These are phyloP conservation scores for Trametes meyenii DNA, from an alignment of 768 basidiomycete species.

Conservation along the genomic window DNA sequence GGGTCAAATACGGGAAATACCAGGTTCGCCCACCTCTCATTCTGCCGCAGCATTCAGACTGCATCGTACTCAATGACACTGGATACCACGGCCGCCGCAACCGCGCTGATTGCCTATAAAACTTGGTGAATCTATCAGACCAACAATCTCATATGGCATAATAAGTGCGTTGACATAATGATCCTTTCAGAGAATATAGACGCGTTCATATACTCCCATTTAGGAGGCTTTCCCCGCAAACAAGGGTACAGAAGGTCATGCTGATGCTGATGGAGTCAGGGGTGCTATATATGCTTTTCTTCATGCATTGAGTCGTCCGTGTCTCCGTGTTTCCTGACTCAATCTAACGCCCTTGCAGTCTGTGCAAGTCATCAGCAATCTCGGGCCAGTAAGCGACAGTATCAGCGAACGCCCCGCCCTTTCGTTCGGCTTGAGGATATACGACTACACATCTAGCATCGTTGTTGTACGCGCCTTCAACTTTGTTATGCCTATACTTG, in stretches of 20 bases:
- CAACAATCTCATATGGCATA: not conserved
- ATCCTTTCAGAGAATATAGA: not conserved
- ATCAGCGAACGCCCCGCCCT: slow-evolving; percentile 1
- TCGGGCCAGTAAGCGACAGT: slow-evolving; percentile 13
- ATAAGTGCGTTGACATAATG: no score
- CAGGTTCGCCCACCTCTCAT: slow-evolving; percentile 21
- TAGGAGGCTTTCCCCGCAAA: slow-evolving; percentile 1
- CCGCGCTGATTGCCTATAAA: slow-evolving; percentile 25
- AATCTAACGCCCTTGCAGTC: not conserved
- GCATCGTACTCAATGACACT: slow-evolving; percentile 26
- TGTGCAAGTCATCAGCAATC: slow-evolving; percentile 5
- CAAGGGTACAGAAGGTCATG: slow-evolving; percentile 22
- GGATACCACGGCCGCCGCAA: slow-evolving; percentile 26
- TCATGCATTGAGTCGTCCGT: slow-evolving; percentile 26
- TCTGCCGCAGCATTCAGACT: slow-evolving; percentile 28
- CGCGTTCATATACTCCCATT: not conserved
- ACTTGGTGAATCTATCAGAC: slow-evolving; percentile 25
- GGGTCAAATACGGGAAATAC: no score
- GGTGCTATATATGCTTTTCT: slow-evolving; percentile 30
- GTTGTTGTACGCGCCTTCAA: slow-evolving; percentile 27
- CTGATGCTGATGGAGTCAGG: slow-evolving; percentile 29
- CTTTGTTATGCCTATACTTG: not conserved
- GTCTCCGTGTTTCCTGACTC: not conserved
- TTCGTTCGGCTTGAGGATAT: slow-evolving; percentile 23
- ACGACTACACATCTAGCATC: slow-evolving; percentile 22